Conservation (phyloP, 2,329 filamentous ascomycete species). For the Zalaria sp. region DNA sequence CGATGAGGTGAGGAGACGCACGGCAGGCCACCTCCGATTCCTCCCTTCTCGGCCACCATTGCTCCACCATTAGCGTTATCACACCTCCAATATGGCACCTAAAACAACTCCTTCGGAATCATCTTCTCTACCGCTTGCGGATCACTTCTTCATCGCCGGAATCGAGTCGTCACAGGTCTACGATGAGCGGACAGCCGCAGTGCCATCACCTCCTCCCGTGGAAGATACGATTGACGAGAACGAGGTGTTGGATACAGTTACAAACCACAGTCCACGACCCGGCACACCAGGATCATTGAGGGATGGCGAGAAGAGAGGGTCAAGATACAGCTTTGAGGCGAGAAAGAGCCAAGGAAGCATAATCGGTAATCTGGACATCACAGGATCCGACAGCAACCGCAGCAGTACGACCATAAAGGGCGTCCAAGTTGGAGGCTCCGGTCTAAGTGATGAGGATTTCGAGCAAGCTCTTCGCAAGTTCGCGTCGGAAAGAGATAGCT, state of each 20-base stretch:
- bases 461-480: conserved; percentile 89
- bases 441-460: conserved; percentile 69
- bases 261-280: conserved; percentile 25
- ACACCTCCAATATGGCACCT: conserved; percentile 5
- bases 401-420: conserved; percentile 50
- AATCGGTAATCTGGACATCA: conserved; percentile 26
- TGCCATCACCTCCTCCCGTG: conserved; percentile 15
- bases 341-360: conserved; percentile 38
- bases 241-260: conserved; percentile 33
- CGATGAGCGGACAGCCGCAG: conserved; percentile 25
- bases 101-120: conserved; percentile 2
- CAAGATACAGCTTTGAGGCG: conserved; percentile 30
- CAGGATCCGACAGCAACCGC: conserved; percentile 44
- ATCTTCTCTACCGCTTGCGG: conserved; percentile 41
- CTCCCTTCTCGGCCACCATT: background rate
- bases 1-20: background rate
- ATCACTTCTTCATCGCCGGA: conserved; percentile 52
- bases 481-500: conserved; percentile 84
- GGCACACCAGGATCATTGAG: conserved; percentile 28
- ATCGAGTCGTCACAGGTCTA: conserved; percentile 38
- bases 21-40: background rate
- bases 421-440: conserved; percentile 21
- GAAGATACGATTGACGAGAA: conserved; percentile 46
- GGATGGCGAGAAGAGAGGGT: conserved; percentile 23
- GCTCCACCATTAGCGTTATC: background rate